Evolutionary conservation across 2,329 filamentous ascomycete species (phyloP), one percentile per base, ranked within the genome.

Genomic region (Cladosporium sp.): DNA sequence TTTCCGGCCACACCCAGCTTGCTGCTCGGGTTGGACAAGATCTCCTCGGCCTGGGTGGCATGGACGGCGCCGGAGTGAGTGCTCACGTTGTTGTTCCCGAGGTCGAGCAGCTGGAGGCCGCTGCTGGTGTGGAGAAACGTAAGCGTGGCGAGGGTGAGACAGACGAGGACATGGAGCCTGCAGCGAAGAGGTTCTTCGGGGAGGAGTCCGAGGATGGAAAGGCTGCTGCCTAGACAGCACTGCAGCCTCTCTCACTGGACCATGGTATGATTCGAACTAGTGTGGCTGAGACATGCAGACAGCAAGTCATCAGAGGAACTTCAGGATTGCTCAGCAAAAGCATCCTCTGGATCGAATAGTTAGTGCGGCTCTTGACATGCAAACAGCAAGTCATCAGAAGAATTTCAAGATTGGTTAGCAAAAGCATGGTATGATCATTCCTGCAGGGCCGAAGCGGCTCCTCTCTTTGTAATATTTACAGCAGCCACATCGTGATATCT

Each of bases 391-490:
- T 25, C 21, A 8, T 26, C 3, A 21, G 18, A 18, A 6, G 18
- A 30, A 28, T 7, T 54, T 30, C 28, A 14, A n/a, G 16, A 30
- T 28, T 54, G 28, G 28, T 28, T 58, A 54, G 60, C 60, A 56
- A 53, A 56, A 56, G 25, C 48, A 54, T 63, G 34, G 34, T 56
- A 63, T 63, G 30, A 56, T 63, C 60, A 63, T 62, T 62, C 32
- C 59, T 34, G 23, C 39, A 30, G 25, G 26, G 58, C 58, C 58
- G 16, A 61, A 61, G 46, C 21, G 66, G 53, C 58, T 64, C 36
- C 23, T 48, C 56, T 59, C 43, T 59, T 57, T 64, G 66, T 66
- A 66, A 67, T 70, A 70, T 71, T 67, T 71, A 71, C 70, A 70
- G 61, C 67, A 70, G 64, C 66, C 65, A 63, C 60, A 54, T 63